These are phyloP conservation scores for Trametes elegans DNA, from an alignment of 768 basidiomycete genomes.

Conservation along the genomic window DNA sequence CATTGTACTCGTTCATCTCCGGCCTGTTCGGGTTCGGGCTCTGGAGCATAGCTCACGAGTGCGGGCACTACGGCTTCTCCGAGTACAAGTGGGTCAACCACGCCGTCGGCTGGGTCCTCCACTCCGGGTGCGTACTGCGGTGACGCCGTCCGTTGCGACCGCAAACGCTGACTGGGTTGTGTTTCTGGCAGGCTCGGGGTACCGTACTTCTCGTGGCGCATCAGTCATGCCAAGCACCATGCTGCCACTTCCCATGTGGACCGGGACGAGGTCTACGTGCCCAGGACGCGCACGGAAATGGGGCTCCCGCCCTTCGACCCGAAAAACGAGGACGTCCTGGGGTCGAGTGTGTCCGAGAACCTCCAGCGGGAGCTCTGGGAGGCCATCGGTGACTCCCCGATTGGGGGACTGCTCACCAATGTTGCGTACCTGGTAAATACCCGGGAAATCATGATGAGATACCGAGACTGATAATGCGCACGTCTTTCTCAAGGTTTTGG, in stretches of 20 bases:
- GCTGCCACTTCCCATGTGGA: conserved; percentile 91
- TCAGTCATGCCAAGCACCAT: conserved; percentile 92
- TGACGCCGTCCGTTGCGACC: background rate
- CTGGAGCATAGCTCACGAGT: conserved; percentile 94
- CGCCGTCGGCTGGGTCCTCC: conserved; percentile 85
- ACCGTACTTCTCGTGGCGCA: conserved; percentile 95
- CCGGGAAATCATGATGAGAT: background rate
- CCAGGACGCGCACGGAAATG: conserved; percentile 72
- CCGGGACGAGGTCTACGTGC: conserved; percentile 94
- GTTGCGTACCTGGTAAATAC: conserved; percentile 57
- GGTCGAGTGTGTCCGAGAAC: conserved; percentile 61
- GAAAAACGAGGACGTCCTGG: conserved; percentile 57
- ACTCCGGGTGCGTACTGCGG: conserved; percentile 79
- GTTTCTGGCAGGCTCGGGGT: conserved; percentile 67
- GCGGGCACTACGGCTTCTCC: conserved; percentile 95
- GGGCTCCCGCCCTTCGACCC: conserved; percentile 65
- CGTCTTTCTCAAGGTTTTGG: conserved; percentile 50
- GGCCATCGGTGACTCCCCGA: conserved; percentile 87
- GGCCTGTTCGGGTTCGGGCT: conserved; percentile 92
- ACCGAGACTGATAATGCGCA: background rate
- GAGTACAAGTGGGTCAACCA: conserved; percentile 90
- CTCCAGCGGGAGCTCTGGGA: conserved; percentile 76
- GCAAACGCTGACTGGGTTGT: background rate
- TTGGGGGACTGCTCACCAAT: conserved; percentile 55
- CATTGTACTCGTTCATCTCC: conserved; percentile 72